These are phyloP conservation scores for Tolypocladium album DNA, from an alignment of 2,329 filamentous ascomycete genomes.

Conservation along the genomic window DNA sequence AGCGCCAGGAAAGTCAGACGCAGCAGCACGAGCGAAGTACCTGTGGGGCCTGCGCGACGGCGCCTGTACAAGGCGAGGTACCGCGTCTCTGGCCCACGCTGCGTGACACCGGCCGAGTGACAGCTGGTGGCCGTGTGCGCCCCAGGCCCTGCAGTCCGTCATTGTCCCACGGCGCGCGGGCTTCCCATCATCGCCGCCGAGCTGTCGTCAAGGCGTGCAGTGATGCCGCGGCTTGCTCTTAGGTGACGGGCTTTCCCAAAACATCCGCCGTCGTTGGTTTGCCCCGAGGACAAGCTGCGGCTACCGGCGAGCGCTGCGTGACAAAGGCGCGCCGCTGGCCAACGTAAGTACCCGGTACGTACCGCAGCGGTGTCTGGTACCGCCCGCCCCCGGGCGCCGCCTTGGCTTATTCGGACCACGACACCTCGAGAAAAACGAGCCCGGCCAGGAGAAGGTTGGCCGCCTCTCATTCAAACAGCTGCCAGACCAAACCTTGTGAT, in stretches of 20 bases:
- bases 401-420: constrained; percentile 28
- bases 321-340: neutral
- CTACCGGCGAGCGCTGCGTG: neutral
- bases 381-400: neutral
- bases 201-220: neutral
- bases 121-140: neutral
- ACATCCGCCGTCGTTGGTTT: neutral
- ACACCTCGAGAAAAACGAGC: constrained; percentile 25
- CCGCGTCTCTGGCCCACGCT: neutral
- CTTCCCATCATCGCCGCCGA: neutral
- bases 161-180: neutral
- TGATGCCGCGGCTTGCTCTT: neutral
- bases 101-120: neutral
- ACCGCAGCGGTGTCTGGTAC: neutral
- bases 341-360: constrained; percentile 1
- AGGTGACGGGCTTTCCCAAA: neutral
- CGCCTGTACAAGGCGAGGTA: neutral
- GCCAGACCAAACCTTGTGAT: constrained; percentile 10
- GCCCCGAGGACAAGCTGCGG: neutral
- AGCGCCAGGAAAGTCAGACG: neutral
- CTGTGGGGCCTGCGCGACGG: neutral
- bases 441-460: constrained; percentile 15
- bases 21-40: neutral
- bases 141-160: neutral
- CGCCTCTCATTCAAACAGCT: constrained; percentile 5